Conservation (phyloP, 257 asterid species). For the Henckelia pumila region DNA sequence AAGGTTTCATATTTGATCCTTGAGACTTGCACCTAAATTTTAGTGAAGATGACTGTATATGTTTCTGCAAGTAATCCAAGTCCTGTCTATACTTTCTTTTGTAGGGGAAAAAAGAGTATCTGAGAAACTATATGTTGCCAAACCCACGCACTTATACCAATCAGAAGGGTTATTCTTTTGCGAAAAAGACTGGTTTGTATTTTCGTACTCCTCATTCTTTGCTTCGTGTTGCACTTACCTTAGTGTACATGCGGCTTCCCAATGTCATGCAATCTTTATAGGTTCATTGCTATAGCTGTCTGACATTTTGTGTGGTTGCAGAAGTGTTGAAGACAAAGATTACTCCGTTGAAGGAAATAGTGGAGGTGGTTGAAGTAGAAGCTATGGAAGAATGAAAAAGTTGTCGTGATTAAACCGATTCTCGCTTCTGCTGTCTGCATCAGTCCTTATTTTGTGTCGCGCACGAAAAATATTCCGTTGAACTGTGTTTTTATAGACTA, state of each 20-base stretch:
- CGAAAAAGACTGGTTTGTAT: constrained; percentile 84
- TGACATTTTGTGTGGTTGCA: constrained; percentile 26
- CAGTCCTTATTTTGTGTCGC: too few relatives aligned
- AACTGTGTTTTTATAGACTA: not conserved
- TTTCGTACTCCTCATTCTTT: constrained; percentile 20
- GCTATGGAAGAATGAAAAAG: constrained; percentile 76
- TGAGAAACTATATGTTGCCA: constrained; percentile 67
- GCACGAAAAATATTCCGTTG: too few relatives aligned
- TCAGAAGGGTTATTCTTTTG: constrained; percentile 64
- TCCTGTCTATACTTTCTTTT: constrained; percentile 10
- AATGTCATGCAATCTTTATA: not conserved
- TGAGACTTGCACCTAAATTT: constrained; percentile 1
- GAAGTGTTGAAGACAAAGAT: constrained; percentile 82
- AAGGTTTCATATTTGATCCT: constrained; percentile 46
- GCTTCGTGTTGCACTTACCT: not conserved
- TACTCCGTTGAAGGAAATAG: constrained; percentile 72
- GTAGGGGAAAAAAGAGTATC: constrained; percentile 74
- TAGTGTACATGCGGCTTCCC: constrained; percentile 1
- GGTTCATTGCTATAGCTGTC: not conserved
- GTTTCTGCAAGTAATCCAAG: not conserved
- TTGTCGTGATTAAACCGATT: too few relatives aligned
- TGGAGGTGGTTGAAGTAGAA: constrained; percentile 74
- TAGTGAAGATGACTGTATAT: constrained; percentile 3
- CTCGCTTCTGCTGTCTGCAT: too few relatives aligned
- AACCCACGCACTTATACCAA: constrained; percentile 86